Conservation (phyloP, 2,329 filamentous ascomycete species). For the Aspergillus cejpii region DNA sequence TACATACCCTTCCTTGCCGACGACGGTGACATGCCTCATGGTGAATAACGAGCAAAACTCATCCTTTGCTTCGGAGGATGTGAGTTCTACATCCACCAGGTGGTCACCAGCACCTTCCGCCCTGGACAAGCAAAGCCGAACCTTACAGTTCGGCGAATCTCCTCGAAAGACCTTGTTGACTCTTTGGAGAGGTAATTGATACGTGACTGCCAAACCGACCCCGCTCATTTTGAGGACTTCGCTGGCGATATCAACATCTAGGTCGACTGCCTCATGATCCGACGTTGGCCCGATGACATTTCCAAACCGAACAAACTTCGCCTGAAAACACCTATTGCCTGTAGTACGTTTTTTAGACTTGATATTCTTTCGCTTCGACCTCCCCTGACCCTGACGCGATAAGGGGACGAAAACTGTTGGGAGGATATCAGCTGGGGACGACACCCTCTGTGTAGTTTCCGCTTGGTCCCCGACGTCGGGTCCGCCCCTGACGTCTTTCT, state of each 20-base stretch:
- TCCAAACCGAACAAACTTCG: constrained; percentile 21
- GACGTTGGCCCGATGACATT: constrained; percentile 7
- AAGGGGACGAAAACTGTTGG: constrained; percentile 23
- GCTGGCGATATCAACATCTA: constrained; percentile 13
- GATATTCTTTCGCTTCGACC: constrained; percentile 6
- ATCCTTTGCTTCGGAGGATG: constrained; percentile 15
- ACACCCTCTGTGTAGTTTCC: constrained; percentile 8
- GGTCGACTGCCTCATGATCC: constrained; percentile 5
- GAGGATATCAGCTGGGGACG: constrained; percentile 31
- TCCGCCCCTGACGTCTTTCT: constrained; percentile 6
- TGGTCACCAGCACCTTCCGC: constrained; percentile 10
- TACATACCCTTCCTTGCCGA: constrained; percentile 24
- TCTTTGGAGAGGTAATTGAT: constrained; percentile 18
- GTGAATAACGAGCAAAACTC: constrained; percentile 16
- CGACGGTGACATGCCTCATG: constrained; percentile 9
- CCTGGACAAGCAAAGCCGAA: constrained; percentile 25
- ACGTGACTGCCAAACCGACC: background rate
- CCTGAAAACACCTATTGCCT: constrained; percentile 11
- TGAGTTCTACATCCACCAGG: constrained; percentile 28
- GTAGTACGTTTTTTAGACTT: background rate
- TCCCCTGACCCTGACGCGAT: constrained; percentile 8
- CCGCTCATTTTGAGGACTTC: constrained; percentile 8
- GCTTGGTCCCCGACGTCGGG: constrained; percentile 1
- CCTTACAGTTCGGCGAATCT: constrained; percentile 21
- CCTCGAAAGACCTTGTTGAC: constrained; percentile 19